phyloP scores from a whole-genome alignment of 2,329 filamentous ascomycete genomes.

The Blastomyces percursus region DNA sequence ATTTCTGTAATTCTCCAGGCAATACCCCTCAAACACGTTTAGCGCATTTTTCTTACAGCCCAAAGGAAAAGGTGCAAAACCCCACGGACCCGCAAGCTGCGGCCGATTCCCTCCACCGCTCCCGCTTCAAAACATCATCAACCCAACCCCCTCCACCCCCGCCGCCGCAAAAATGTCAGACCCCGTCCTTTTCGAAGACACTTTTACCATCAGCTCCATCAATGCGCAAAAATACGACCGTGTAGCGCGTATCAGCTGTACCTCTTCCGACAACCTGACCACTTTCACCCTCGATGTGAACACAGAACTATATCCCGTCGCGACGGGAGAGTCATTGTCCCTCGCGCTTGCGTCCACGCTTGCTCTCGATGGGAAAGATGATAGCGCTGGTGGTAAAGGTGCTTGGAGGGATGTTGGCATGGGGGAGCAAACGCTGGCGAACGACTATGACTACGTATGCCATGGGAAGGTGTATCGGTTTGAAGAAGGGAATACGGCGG shows the following conservation, averaged over 20 bases:
- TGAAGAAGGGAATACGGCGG: slow-evolving; percentile 50
- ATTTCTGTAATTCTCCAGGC: background rate
- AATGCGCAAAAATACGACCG: slow-evolving; percentile 91
- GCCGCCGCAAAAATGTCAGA: slow-evolving; percentile 57
- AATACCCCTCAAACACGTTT: background rate
- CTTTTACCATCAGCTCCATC: slow-evolving; percentile 68
- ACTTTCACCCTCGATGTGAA: slow-evolving; percentile 86
- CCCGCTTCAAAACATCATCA: background rate
- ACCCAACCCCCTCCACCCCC: background rate
- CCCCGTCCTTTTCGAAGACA: slow-evolving; percentile 86
- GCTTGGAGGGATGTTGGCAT: slow-evolving; percentile 68
- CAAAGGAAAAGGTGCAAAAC: background rate
- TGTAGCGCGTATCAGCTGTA: slow-evolving; percentile 72
- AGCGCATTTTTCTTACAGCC: background rate
- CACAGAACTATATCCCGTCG: slow-evolving; percentile 75
- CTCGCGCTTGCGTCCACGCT: slow-evolving; percentile 77
- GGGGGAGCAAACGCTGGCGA: slow-evolving; percentile 45
- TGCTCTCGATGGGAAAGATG: slow-evolving; percentile 75
- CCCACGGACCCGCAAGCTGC: background rate
- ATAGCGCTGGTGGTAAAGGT: slow-evolving; percentile 44
- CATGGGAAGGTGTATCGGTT: slow-evolving; percentile 44
- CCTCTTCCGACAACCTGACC: slow-evolving; percentile 61
- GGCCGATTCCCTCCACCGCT: background rate
- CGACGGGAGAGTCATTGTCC: slow-evolving; percentile 62
- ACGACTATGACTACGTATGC: slow-evolving; percentile 43